Conservation (phyloP, 2,329 filamentous ascomycete species). For the Ophiocordyceps polyrhachis-furcata region DNA sequence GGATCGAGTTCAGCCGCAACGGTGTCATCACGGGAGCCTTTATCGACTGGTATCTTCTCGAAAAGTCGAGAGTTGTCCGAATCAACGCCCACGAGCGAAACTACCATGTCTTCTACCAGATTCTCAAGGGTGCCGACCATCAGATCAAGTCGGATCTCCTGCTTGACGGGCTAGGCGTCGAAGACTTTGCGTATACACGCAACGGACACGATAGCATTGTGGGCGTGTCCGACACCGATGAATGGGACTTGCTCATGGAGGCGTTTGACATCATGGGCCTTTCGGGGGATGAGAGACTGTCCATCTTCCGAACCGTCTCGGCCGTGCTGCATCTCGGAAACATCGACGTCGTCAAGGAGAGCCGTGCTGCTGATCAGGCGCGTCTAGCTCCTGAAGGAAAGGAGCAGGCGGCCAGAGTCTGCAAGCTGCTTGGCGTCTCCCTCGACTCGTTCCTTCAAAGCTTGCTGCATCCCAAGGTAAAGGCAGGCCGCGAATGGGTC, state of each 20-base stretch:
- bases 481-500: conserved; percentile 93
- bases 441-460: conserved; percentile 74
- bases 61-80: conserved; percentile 92
- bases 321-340: conserved; percentile 90
- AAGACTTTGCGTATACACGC: conserved; percentile 81
- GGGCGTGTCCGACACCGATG: conserved; percentile 75
- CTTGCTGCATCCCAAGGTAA: conserved; percentile 79
- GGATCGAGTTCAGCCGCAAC: conserved; percentile 77
- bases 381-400: conserved; percentile 59
- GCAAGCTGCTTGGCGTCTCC: conserved; percentile 66
- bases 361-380: conserved; percentile 77
- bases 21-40: conserved; percentile 90
- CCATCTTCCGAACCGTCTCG: conserved; percentile 73
- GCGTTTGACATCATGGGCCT: conserved; percentile 93
- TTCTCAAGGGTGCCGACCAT: conserved; percentile 65
- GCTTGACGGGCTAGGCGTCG: conserved; percentile 54
- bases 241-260: conserved; percentile 81
- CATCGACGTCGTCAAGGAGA: conserved; percentile 76
- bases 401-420: conserved; percentile 59
- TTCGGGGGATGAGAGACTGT: conserved; percentile 60
- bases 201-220: conserved; percentile 82
- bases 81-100: conserved; percentile 80
- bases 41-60: conserved; percentile 95
- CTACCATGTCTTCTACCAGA: conserved; percentile 95
- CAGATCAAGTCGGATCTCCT: conserved; percentile 60